These are phyloP conservation scores for Coniella vitis DNA, from an alignment of 2,329 filamentous ascomycete species.

Conservation along the genomic window DNA sequence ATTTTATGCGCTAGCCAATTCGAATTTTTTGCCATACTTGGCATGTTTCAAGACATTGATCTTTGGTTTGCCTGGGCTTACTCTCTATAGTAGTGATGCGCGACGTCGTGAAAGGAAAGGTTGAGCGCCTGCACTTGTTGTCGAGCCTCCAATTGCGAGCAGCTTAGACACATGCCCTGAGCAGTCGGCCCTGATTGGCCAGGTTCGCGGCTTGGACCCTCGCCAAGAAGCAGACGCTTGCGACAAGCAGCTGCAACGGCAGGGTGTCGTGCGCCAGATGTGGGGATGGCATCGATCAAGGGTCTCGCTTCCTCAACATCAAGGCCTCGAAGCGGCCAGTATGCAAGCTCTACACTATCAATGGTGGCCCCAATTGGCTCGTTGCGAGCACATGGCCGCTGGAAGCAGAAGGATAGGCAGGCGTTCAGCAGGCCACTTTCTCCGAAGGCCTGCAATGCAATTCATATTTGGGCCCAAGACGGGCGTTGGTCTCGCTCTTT, in stretches of 20 bases:
- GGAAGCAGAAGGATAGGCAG: background rate
- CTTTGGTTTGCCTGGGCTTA: too few species aligned
- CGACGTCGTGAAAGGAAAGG: background rate
- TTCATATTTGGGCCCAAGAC: constrained; percentile 1
- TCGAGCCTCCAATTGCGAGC: constrained; percentile 5
- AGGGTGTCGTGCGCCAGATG: background rate
- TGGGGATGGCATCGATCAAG: constrained; percentile 9
- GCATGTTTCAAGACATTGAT: too few species aligned
- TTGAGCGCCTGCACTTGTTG: background rate
- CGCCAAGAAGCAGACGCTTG: background rate
- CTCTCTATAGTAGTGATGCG: too few species aligned
- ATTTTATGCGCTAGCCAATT: too few species aligned
- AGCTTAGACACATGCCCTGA: constrained; percentile 13
- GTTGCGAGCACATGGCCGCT: background rate
- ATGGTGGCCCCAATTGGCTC: background rate
- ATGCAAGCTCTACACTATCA: background rate
- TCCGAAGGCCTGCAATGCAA: background rate
- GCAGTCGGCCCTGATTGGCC: constrained; percentile 13
- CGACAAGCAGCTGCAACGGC: background rate
- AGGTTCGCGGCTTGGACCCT: constrained; percentile 1
- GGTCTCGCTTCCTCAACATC: background rate
- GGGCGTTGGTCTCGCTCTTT: background rate
- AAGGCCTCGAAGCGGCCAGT: background rate
- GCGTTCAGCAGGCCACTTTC: background rate
- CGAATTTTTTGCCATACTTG: too few species aligned